Conservation (phyloP, 441 rosid genomes). For the Euphorbia celastroides region DNA sequence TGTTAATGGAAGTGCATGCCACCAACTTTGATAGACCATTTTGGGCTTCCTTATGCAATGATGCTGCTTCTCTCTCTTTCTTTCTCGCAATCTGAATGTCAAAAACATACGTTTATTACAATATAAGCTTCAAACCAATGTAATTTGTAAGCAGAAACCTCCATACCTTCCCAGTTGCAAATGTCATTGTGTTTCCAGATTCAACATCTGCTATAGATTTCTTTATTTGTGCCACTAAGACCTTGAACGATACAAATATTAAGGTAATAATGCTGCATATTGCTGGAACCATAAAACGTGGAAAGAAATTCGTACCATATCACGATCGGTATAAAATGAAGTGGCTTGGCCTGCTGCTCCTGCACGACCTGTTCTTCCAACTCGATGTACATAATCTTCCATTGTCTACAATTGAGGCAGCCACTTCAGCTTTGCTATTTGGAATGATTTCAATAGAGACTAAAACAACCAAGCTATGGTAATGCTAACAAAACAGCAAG, state of each 20-base stretch:
- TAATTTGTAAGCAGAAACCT: neutral
- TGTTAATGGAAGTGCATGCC: conserved; percentile 25
- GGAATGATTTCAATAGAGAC: conserved; percentile 16
- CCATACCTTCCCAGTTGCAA: conserved; percentile 41
- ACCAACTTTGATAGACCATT: conserved; percentile 20
- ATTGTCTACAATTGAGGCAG: conserved; percentile 35
- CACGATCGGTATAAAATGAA: conserved; percentile 34
- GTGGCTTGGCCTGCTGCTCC: conserved; percentile 75
- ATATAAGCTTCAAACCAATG: too few species aligned
- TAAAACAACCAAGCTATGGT: conserved; percentile 7
- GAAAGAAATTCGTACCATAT: conserved; percentile 23
- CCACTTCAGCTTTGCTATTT: conserved; percentile 29
- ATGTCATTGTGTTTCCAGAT: conserved; percentile 30
- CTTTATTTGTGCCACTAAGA: conserved; percentile 33
- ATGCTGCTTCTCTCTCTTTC: conserved; percentile 38
- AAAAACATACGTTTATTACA: neutral
- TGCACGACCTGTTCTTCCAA: conserved; percentile 93
- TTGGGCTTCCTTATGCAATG: conserved; percentile 26
- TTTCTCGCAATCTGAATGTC: conserved; percentile 28
- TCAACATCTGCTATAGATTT: conserved; percentile 32
- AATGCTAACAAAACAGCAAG: conserved; percentile 12
- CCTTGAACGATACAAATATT: conserved; percentile 13
- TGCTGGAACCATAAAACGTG: neutral
- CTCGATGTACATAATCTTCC: conserved; percentile 88
- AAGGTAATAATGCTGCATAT: neutral